Evolutionary conservation across 495 filamentous ascomycete species (phyloP).

Genomic region (Podospora conica): DNA sequence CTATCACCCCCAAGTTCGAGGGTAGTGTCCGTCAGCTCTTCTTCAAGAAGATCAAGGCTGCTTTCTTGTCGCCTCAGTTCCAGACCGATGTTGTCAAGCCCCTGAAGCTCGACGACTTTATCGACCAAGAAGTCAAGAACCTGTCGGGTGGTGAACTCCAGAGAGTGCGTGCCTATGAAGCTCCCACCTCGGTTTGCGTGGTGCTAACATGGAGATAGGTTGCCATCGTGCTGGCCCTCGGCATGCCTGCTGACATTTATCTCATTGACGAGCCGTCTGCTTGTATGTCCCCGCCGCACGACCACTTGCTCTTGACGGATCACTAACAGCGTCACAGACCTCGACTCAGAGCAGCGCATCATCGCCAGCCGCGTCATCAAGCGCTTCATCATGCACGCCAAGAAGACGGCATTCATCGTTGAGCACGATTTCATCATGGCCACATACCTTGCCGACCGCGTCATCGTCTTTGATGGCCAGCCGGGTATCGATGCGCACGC

Average conservation of each 20-base stretch:
- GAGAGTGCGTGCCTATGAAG: conserved; percentile 40
- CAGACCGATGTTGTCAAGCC: conserved; percentile 99
- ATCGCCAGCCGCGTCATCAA: conserved; percentile 96
- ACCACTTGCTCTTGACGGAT: not conserved
- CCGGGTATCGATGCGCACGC: conserved; percentile 83
- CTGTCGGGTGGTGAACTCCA: conserved; percentile 98
- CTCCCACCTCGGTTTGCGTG: not conserved
- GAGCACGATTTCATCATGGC: conserved; percentile 99
- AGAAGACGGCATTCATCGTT: conserved; percentile 98
- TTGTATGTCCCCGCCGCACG: conserved; percentile 16
- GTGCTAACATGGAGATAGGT: conserved; percentile 41
- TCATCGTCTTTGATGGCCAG: conserved; percentile 95
- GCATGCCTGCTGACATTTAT: conserved; percentile 95
- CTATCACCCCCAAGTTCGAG: conserved; percentile 95
- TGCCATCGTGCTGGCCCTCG: conserved; percentile 91
- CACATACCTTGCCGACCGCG: conserved; percentile 90
- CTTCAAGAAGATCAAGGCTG: conserved; percentile 79
- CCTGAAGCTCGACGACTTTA: conserved; percentile 95
- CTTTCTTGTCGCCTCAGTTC: conserved; percentile 94
- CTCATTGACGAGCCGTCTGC: conserved; percentile 75
- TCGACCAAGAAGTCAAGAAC: conserved; percentile 98
- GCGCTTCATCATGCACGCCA: conserved; percentile 98
- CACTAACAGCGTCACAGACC: conserved; percentile 26
- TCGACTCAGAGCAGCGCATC: conserved; percentile 98
- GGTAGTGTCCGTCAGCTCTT: conserved; percentile 85